Percentiles rank a stretch among this genome's conserved stretches.
These are phyloP conservation scores for Phytophthora palmivora DNA, from an alignment of 352 stramenopile species.

Conservation along the genomic window DNA sequence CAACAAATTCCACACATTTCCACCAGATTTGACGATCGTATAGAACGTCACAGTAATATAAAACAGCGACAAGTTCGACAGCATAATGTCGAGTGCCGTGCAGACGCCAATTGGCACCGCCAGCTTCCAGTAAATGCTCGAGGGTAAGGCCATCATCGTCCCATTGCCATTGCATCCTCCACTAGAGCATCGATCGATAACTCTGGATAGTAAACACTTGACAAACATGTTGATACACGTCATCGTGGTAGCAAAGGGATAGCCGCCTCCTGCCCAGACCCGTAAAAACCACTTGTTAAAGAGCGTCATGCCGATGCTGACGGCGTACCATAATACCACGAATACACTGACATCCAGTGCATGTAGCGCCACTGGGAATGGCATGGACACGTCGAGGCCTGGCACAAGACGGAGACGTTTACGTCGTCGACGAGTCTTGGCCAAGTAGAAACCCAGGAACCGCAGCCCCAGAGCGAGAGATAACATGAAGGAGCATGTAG, in stretches of 20 bases:
- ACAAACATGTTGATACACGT: constrained; percentile 84
- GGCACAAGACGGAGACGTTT: constrained; percentile 31
- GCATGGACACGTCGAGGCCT: constrained; percentile 19
- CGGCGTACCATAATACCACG: constrained; percentile 82
- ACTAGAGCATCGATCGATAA: constrained; percentile 59
- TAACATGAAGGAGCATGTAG: constrained; percentile 69
- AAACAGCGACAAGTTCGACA: constrained; percentile 85
- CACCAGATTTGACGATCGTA: constrained; percentile 83
- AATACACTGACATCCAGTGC: constrained; percentile 76
- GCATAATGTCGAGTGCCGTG: constrained; percentile 86
- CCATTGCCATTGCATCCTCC: constrained; percentile 17
- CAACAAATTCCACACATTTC: constrained; percentile 85
- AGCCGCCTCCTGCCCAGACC: constrained; percentile 71
- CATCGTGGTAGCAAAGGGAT: constrained; percentile 82
- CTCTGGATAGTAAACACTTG: constrained; percentile 69
- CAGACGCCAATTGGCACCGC: constrained; percentile 81
- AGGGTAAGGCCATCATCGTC: constrained; percentile 44
- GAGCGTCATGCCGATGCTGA: constrained; percentile 87
- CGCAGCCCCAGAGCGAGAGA: constrained; percentile 57
- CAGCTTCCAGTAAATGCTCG: constrained; percentile 64
- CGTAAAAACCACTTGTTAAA: constrained; percentile 89
- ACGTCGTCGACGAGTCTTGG: constrained; percentile 26
- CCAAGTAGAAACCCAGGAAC: constrained; percentile 46
- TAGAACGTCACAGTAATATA: constrained; percentile 91
- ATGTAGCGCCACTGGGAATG: constrained; percentile 45